Base-by-base conservation (phyloP, 495 filamentous ascomycete genomes). In the Oidiodendron maius region DNA sequence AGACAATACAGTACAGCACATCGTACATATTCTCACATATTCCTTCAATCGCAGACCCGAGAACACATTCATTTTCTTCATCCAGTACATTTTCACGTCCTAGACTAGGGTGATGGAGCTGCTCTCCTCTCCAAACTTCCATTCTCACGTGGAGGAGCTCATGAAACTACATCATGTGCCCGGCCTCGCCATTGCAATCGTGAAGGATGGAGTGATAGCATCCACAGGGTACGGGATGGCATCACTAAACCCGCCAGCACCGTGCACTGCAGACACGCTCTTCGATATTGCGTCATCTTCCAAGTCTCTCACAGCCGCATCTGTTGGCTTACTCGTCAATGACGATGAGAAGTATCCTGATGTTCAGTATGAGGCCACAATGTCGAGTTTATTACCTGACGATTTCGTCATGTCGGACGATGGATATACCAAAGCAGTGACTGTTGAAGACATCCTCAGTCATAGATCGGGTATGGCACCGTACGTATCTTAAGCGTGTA, bases 241-340 rank as follows among this genome's bases (percentile, higher is more conserved):
- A 46, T 71, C 18, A 62, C 71, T 8, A 58, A 44, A 30, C 30
- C 62, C 68, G 1, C 59, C 64, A 23, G 61, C 55, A 6, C n/a
- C n/a, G n/a, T n/a, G n/a, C 38, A 75, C 71, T 2, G 62, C 68
- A 8, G 62, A 69, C 4, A 64, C 69, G 9, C 58, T 72, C 5
- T 73, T 75, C 57, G 58, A 62, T 35, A 53, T 59, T 3, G 66
- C 55, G 26, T 76, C 72, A 50, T 80, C 75, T 4, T 77, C 76
- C 18, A 81, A 81, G 55, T 71, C 75, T 1, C 77, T 78, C 60
- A 74, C 71, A 8, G 69, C 69, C 0, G 70, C 78, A 11, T 61
- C 67, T 13, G 53, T 75, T 0, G 70, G 73, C 5, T 53, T 73
- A 3, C 59, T 71, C 0, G 69, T 81, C 36, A n/a, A n/a, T n/a